Conservation (phyloP, 1,284 basidiomycete species). For the Irpex rosettiformis region DNA sequence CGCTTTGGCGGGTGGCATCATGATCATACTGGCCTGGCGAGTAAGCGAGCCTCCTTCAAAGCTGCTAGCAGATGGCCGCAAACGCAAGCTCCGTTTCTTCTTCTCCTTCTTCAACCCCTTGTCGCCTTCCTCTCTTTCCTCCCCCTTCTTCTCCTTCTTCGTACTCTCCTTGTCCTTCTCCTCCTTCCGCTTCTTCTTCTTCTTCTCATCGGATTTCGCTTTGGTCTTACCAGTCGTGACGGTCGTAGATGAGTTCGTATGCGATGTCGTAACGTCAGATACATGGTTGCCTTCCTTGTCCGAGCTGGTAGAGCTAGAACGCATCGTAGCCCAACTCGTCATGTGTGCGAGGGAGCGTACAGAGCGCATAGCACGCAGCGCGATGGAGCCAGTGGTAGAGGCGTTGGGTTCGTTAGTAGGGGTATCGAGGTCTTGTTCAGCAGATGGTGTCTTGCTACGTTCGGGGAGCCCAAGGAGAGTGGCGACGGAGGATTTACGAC, state of each 20-base stretch:
- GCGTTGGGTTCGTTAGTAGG: conserved; percentile 18
- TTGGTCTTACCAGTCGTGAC: conserved; percentile 25
- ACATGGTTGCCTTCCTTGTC: conserved; percentile 30
- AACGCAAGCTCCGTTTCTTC: conserved; percentile 29
- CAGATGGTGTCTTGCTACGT: background rate
- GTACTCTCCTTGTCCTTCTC: conserved; percentile 29
- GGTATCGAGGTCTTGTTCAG: conserved; percentile 32
- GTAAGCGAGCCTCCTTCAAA: conserved; percentile 60
- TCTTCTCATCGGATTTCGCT: conserved; percentile 29
- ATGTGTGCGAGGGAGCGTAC: conserved; percentile 69
- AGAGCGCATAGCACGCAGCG: conserved; percentile 71
- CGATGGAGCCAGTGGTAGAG: conserved; percentile 50
- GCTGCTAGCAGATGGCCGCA: conserved; percentile 44
- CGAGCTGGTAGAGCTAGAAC: conserved; percentile 24
- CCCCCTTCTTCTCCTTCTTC: conserved; percentile 27
- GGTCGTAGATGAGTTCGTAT: conserved; percentile 19
- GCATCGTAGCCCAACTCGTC: conserved; percentile 64
- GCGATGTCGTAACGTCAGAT: conserved; percentile 7
- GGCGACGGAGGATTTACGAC: conserved; percentile 17
- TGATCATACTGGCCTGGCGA: conserved; percentile 32
- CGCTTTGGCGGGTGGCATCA: conserved; percentile 19
- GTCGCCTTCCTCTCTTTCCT: conserved; percentile 24
- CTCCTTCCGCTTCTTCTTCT: conserved; percentile 27
- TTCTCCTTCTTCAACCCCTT: conserved; percentile 27
- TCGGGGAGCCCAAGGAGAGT: conserved; percentile 18